Evolutionary conservation across 257 asterid genomes (phyloP), one percentile per base, ranked within the genome.

Genomic region (Nicotiana noctiflora): DNA sequence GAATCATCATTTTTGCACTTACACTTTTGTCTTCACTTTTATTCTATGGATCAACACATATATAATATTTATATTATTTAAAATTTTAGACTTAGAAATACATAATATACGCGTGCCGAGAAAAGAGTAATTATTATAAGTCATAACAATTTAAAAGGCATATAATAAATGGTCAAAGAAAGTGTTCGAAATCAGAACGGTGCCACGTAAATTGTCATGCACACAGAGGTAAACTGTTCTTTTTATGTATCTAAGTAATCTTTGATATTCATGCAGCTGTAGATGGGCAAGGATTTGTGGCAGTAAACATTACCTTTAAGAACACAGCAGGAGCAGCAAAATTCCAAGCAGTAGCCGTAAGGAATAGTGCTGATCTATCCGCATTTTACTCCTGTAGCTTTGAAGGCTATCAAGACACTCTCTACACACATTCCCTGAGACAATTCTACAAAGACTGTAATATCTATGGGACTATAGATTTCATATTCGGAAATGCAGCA

Each of bases 241-340:
- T 2, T 61, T 25, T 4, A 72, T 72, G 59, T 7, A 3, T 44
- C 37, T 72, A 68, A 68, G 44, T 44, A 53, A 0, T 5, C 21
- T 21, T 5, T 46, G 23, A 21, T 46, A 72, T 6, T 11, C 21
- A 19, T 59, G 81, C 83, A 80, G 83, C 75, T 40, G 84, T 81
- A 70, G 31, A 21, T 6, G 84, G 84, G 0, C 19, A 74, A 18
- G 79, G 68, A 55, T 81, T 81, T 53, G 77, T 81, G 25, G 80
- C 84, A 2, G 15, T 49, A 80, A 51, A 59, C 29, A 81, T 81
- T 49, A 55, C 80, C 0, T 81, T 81, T 70, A 56, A 81, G 56
- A 81, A 81, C 75, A 37, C 84, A 6, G 84, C 80, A 44, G 84
- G 84, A 19, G 64, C 82, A 55, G 84, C 55, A 23, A 60, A 75